Evolutionary conservation across 2,329 filamentous ascomycete genomes (phyloP).

Genomic region (Mycogone perniciosa): DNA sequence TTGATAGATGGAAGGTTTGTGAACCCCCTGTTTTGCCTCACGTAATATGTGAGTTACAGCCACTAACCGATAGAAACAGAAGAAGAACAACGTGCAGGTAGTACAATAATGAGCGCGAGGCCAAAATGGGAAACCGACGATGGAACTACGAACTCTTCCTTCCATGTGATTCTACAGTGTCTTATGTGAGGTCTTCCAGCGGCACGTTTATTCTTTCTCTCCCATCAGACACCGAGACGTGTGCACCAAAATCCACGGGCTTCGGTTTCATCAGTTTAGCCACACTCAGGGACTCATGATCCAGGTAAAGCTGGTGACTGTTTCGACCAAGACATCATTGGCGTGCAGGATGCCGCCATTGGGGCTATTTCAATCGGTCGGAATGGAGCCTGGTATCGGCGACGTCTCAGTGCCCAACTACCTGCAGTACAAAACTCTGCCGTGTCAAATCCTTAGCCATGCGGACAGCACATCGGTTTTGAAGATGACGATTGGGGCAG

Average conservation of each 20-base stretch:
- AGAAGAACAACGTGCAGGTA: constrained; percentile 84
- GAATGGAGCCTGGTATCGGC: constrained; percentile 36
- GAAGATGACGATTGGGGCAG: constrained; percentile 8
- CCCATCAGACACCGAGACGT: too few species aligned
- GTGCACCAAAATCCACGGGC: too few species aligned
- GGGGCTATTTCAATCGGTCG: constrained; percentile 11
- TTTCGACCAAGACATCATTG: neutral
- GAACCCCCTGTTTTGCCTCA: neutral
- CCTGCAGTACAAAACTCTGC: constrained; percentile 20
- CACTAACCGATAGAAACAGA: constrained; percentile 43
- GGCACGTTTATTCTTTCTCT: too few species aligned
- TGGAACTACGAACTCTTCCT: too few species aligned
- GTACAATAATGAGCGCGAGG: constrained; percentile 59
- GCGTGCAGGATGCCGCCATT: constrained; percentile 1
- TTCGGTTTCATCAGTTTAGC: too few species aligned
- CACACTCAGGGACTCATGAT: too few species aligned
- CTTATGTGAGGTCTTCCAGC: too few species aligned
- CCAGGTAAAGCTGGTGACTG: too few species aligned
- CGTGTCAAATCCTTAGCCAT: constrained; percentile 12
- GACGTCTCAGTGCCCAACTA: constrained; percentile 46
- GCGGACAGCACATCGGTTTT: constrained; percentile 17
- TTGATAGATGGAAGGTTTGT: constrained; percentile 96
- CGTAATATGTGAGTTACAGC: constrained; percentile 10
- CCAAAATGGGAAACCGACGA: neutral
- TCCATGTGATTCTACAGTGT: too few species aligned